Evolutionary conservation across 2,329 filamentous ascomycete species (phyloP), one percentile per base, ranked within the genome.

Genomic region (Kalmusia sp.): DNA sequence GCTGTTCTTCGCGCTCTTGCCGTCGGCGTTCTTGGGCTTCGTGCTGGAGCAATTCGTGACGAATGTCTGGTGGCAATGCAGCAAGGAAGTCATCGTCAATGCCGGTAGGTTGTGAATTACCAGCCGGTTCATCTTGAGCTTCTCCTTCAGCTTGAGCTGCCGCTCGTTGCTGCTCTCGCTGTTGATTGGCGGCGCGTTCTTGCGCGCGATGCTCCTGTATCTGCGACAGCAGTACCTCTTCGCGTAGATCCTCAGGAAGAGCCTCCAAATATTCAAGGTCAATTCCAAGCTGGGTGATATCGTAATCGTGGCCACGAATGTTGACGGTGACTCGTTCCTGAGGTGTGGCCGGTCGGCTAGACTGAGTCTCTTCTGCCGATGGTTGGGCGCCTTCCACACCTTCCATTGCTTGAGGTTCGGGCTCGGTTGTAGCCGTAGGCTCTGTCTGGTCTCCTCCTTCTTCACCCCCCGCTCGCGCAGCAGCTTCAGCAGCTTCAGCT

Each of bases 71-170:
- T 1, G 95, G 95, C 17, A 99, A 81, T 7, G 93, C 95, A 69
- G 97, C 91, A 9, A 99, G 81, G 75, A 99, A 99, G 67, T 97
- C 93, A 60, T 91, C 90, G 74, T 92, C 93, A 56, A 96, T 93
- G 64, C 93, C 91, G 3, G 86, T 22, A 9, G 43, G 89, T 28
- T 90, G 87, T 48, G 62, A 53, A 34, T 54, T 24, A 19, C 31
- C 15, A 15, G 52, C 31, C 56, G 54, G 4, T 54, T 47, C 34
- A 76, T 79, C 84, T 9, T 56, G 54, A n/a, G 38, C 25, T 9
- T 39, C 48, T 25, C 43, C 35, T 19, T 47, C 31, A 7, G 24
- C 15, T 21, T 47, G 31, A 49, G 52, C 31, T 52, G 49, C 22
- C 28, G 39, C 45, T 17, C 55, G 47, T 41, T 62, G 63, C 43